These are phyloP conservation scores for Chrysoporthe deuterocubensis DNA, from an alignment of 2,329 filamentous ascomycete species.

Conservation along the genomic window DNA sequence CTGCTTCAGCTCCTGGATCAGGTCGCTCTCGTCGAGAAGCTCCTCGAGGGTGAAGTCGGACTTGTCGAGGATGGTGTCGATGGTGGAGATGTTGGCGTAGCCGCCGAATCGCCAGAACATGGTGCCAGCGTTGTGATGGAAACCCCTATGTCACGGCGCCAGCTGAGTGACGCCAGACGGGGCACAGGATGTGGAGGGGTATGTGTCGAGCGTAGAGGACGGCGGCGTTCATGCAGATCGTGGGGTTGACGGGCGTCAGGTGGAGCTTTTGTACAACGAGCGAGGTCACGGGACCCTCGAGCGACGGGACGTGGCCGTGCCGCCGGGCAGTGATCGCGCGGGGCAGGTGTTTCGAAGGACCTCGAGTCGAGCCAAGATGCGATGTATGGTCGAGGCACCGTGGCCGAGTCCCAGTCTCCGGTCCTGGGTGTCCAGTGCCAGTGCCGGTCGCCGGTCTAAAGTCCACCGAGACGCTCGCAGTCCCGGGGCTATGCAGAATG, in stretches of 20 bases:
- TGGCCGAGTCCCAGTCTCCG: neutral
- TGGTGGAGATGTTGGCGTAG: constrained; percentile 95
- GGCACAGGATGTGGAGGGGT: constrained; percentile 11
- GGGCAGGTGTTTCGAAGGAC: neutral
- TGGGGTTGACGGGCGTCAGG: constrained; percentile 7
- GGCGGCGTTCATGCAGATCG: constrained; percentile 26
- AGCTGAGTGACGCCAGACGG: constrained; percentile 27
- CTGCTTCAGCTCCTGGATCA: constrained; percentile 97
- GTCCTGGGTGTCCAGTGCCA: neutral
- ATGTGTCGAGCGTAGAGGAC: constrained; percentile 9
- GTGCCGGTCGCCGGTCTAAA: constrained; percentile 14
- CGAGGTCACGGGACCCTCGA: neutral
- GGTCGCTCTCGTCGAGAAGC: constrained; percentile 90
- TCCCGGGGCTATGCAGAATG: constrained; percentile 16
- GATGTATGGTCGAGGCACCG: neutral
- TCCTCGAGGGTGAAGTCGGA: constrained; percentile 95
- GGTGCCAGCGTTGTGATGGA: constrained; percentile 50
- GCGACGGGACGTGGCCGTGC: neutral
- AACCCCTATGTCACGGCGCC: constrained; percentile 37
- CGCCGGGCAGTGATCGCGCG: neutral
- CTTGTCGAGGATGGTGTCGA: constrained; percentile 96
- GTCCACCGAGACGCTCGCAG: constrained; percentile 24
- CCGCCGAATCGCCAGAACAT: constrained; percentile 99
- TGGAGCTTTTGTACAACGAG: neutral
- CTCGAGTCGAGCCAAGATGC: neutral